These are phyloP conservation scores for Musa balbisiana DNA, from an alignment of 202 grass and related monocot genomes.

Conservation along the genomic window DNA sequence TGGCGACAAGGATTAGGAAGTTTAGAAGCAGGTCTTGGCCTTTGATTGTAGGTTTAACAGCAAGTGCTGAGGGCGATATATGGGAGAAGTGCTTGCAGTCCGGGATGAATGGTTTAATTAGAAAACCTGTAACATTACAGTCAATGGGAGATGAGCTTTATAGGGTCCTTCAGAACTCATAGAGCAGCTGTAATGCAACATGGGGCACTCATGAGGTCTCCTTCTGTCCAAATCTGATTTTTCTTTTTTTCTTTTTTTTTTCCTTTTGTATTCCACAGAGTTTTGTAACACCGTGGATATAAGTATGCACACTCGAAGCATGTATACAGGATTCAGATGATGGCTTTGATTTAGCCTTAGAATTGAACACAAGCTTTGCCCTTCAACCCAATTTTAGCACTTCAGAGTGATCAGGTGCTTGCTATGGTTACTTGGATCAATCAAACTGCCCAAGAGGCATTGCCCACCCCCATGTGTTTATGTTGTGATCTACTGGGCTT, in stretches of 20 bases:
- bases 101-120: constrained; percentile 74
- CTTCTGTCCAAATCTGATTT: constrained; percentile 33
- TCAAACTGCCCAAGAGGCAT: no score
- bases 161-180: constrained; percentile 86
- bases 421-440: no score
- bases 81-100: constrained; percentile 61
- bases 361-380: background rate
- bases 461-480: no score
- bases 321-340: constrained; percentile 37
- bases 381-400: no score
- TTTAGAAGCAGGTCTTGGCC: constrained; percentile 69
- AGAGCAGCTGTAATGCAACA: constrained; percentile 20
- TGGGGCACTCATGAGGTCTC: constrained; percentile 27
- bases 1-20: constrained; percentile 57
- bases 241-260: constrained; percentile 8
- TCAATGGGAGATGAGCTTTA: constrained; percentile 78
- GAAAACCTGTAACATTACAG: constrained; percentile 68
- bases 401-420: no score
- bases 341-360: constrained; percentile 8
- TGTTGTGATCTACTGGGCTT: no score
- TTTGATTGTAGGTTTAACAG: constrained; percentile 59
- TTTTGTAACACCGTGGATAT: constrained; percentile 39
- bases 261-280: constrained; percentile 27
- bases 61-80: constrained; percentile 42
- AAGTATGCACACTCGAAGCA: constrained; percentile 33